Conservation (phyloP, 2,329 filamentous ascomycete genomes). For the Cytospora paraplurivora region DNA sequence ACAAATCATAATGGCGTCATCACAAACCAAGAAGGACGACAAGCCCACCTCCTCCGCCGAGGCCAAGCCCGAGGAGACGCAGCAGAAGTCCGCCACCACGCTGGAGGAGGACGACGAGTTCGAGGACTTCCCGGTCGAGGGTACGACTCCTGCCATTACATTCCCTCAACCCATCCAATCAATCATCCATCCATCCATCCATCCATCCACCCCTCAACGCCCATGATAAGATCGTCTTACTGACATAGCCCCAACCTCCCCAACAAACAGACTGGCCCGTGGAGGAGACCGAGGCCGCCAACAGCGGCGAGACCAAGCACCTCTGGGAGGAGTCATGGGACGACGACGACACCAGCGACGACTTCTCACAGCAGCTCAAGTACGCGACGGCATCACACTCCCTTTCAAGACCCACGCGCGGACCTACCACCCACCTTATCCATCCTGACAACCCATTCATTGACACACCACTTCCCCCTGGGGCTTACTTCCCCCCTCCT, state of each 20-base stretch:
- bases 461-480: no score
- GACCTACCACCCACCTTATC: no score
- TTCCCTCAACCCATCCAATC: slow-evolving; percentile 9
- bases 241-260: no score
- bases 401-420: no score
- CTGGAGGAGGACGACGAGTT: slow-evolving; percentile 99
- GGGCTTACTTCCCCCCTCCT: no score
- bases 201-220: slow-evolving; percentile 1
- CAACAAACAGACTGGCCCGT: slow-evolving; percentile 92
- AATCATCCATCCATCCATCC: slow-evolving; percentile 5
- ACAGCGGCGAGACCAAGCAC: slow-evolving; percentile 69
- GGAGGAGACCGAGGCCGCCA: slow-evolving; percentile 83
- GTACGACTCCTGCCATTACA: slow-evolving; percentile 52
- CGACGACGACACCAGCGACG: slow-evolving; percentile 94
- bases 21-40: slow-evolving; percentile 40
- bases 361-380: slow-evolving; percentile 95
- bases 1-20: slow-evolving; percentile 39
- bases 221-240: no score
- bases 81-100: slow-evolving; percentile 65
- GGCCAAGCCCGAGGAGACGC: slow-evolving; percentile 48
- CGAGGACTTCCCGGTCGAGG: slow-evolving; percentile 96
- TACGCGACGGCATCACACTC: no score
- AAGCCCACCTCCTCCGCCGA: slow-evolving; percentile 44
- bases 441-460: no score
- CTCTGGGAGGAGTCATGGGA: slow-evolving; percentile 99